Evolutionary conservation across 1,284 basidiomycete species (phyloP).

Genomic region (Austropuccinia psidii): DNA sequence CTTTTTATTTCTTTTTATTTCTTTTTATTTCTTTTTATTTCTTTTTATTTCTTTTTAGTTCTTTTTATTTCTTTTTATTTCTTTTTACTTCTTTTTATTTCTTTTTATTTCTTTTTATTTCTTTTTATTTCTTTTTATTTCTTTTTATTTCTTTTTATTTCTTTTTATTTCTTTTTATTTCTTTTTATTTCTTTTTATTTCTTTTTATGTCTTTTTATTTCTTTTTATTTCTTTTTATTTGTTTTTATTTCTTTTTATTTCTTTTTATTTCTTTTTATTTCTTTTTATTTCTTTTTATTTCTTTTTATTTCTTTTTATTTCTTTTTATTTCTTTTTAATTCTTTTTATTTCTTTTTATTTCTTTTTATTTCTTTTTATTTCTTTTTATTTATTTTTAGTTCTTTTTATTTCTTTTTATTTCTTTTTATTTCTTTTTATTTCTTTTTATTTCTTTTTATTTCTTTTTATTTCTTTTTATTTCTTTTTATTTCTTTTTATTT

Average conservation of each 20-base stretch:
- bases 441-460: neutral
- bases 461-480: neutral
- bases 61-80: neutral
- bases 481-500: neutral
- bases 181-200: neutral
- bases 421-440: neutral
- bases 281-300: neutral
- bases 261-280: neutral
- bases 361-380: neutral
- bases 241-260: neutral
- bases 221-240: neutral
- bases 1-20: neutral
- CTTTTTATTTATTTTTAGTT: neutral
- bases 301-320: neutral
- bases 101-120: neutral
- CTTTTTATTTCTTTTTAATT: neutral
- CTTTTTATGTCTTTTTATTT: neutral
- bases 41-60: neutral
- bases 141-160: neutral
- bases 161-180: neutral
- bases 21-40: neutral
- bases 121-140: neutral
- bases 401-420: neutral
- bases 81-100: neutral
- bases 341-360: neutral